phyloP scores from a whole-genome alignment of 345 rosid genomes.

The Euphorbia lathyris region DNA sequence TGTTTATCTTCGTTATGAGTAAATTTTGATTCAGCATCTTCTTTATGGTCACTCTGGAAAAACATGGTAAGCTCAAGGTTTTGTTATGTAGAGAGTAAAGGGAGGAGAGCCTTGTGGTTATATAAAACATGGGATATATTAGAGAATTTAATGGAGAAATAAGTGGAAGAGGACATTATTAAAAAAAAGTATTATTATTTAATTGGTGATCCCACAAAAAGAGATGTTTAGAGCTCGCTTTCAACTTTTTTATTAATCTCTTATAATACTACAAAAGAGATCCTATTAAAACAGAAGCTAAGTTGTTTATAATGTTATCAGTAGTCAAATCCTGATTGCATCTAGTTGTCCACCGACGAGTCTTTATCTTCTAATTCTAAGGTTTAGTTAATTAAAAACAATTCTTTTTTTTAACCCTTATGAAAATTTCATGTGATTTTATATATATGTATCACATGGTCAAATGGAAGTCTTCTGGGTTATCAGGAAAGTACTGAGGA shows the following conservation, averaged over 20 bases:
- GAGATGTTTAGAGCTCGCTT: slow-evolving; percentile 23
- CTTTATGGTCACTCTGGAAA: slow-evolving; percentile 23
- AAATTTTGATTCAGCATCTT: slow-evolving; percentile 15
- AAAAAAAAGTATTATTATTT: no score
- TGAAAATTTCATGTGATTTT: no score
- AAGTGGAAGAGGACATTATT: slow-evolving; percentile 14
- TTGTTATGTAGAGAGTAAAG: slow-evolving; percentile 6
- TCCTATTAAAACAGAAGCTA: slow-evolving; percentile 22
- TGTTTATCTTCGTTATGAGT: neutral
- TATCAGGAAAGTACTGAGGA: no score
- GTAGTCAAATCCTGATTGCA: slow-evolving; percentile 14
- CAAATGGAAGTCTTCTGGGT: no score
- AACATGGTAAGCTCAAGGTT: slow-evolving; percentile 20
- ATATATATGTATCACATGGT: no score
- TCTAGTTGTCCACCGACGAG: neutral
- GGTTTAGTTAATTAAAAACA: no score
- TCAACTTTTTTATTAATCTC: slow-evolving; percentile 15
- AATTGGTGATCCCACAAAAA: slow-evolving; percentile 9
- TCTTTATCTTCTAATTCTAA: no score
- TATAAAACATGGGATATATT: slow-evolving; percentile 12
- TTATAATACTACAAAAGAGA: slow-evolving; percentile 16
- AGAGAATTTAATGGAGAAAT: slow-evolving; percentile 23
- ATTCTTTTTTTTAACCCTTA: no score
- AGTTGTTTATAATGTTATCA: slow-evolving; percentile 17
- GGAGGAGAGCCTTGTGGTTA: slow-evolving; percentile 12